Percentiles rank a stretch among this genome's conserved stretches.
Conservation (phyloP, 352 stramenopile genomes). For the Pythium utonaiense region DNA sequence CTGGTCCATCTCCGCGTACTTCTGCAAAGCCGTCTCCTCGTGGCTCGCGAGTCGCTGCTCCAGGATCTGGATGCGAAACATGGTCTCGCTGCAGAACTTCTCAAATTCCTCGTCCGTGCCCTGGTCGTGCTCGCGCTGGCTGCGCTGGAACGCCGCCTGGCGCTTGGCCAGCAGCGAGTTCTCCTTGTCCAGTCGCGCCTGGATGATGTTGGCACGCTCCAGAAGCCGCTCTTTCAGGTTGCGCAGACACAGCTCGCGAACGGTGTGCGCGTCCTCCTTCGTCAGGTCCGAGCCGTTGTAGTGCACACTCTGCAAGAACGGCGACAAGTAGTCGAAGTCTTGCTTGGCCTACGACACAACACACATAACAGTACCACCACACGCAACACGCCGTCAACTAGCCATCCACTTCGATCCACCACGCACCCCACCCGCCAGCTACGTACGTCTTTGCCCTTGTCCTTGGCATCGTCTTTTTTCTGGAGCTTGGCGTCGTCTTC, state of each 20-base stretch:
- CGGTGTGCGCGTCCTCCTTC: constrained; percentile 83
- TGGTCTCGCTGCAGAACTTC: constrained; percentile 92
- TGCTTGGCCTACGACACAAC: constrained; percentile 41
- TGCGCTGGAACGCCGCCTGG: constrained; percentile 91
- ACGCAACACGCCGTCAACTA: background rate
- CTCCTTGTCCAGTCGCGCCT: constrained; percentile 91
- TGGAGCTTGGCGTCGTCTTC: constrained; percentile 63
- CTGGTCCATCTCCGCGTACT: constrained; percentile 93
- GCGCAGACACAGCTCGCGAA: constrained; percentile 89
- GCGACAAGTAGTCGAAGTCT: constrained; percentile 91
- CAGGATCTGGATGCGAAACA: constrained; percentile 96
- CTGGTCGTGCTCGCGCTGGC: constrained; percentile 89
- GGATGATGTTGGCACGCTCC: constrained; percentile 94
- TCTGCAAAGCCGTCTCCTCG: constrained; percentile 91
- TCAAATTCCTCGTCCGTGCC: constrained; percentile 92
- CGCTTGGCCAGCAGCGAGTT: constrained; percentile 89
- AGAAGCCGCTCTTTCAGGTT: constrained; percentile 92
- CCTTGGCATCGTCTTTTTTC: constrained; percentile 61
- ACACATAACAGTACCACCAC: background rate
- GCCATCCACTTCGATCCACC: no score
- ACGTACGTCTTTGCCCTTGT: constrained; percentile 64
- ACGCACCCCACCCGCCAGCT: background rate
- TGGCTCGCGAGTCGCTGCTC: constrained; percentile 91
- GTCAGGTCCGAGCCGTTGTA: constrained; percentile 44
- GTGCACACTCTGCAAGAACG: constrained; percentile 88